Percentiles rank a stretch among this genome's conserved stretches.
These are phyloP conservation scores for Dysphania ambrosioides DNA, from an alignment of 148 eudicot genomes.

Conservation along the genomic window DNA sequence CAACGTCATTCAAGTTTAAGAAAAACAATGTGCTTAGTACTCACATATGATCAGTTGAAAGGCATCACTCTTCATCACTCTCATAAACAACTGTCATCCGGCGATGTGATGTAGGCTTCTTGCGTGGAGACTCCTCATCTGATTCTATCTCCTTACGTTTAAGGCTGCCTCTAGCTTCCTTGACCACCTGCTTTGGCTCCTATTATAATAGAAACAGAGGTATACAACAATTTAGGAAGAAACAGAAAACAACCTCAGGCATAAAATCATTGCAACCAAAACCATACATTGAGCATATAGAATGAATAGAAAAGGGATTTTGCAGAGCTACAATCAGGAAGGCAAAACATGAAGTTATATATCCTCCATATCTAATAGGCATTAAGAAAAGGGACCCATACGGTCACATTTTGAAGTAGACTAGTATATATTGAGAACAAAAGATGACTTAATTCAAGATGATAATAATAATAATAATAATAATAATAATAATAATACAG, in stretches of 20 bases:
- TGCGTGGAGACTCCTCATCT: slow-evolving; percentile 86
- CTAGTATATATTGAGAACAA: too few relatives aligned
- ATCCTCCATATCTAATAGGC: too few relatives aligned
- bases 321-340: neutral
- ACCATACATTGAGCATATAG: neutral
- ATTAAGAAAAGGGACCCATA: too few relatives aligned
- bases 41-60: slow-evolving; percentile 8
- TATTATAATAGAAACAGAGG: slow-evolving; percentile 22
- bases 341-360: neutral
- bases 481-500: too few relatives aligned
- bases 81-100: slow-evolving; percentile 75
- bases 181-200: slow-evolving; percentile 61
- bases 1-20: neutral
- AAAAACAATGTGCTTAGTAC: neutral
- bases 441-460: too few relatives aligned
- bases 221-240: slow-evolving; percentile 7
- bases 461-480: neutral
- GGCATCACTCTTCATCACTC: slow-evolving; percentile 75
- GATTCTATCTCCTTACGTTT: slow-evolving; percentile 84
- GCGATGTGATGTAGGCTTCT: slow-evolving; percentile 64
- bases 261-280: neutral
- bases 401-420: too few relatives aligned
- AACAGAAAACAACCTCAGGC: neutral
- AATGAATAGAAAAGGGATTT: neutral
- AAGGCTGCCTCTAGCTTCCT: slow-evolving; percentile 54